Evolutionary conservation across 202 grass and related monocot genomes (phyloP).

Genomic region (Panicum hallii): DNA sequence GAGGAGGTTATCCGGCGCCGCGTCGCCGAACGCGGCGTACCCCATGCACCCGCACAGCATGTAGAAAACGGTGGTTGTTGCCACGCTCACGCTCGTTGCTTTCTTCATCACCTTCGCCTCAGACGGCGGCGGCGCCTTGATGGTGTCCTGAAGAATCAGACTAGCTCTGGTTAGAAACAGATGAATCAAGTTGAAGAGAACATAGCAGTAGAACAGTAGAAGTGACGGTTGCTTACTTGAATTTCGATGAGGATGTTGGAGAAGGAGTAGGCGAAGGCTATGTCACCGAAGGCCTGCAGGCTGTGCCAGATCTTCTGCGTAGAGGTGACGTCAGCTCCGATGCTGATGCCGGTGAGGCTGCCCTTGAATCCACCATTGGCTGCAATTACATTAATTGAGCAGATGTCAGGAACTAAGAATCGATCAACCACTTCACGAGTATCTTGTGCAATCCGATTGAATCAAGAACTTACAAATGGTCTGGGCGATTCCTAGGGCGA

Average conservation of each 20-base stretch:
- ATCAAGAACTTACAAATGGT: constrained; percentile 32
- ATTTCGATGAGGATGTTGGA: constrained; percentile 76
- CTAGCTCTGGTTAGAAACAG: not conserved
- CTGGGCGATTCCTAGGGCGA: constrained; percentile 55
- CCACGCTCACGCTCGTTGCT: constrained; percentile 59
- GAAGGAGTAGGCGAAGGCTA: constrained; percentile 81
- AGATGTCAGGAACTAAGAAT: not conserved
- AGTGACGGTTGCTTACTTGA: constrained; percentile 29
- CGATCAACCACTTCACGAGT: not conserved
- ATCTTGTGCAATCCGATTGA: no score
- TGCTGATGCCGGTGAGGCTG: constrained; percentile 48
- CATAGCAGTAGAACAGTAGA: not conserved
- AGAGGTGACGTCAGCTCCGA: constrained; percentile 44
- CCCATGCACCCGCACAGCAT: constrained; percentile 76
- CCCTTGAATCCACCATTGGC: constrained; percentile 49
- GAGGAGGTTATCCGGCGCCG: constrained; percentile 63
- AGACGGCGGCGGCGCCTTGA: constrained; percentile 64
- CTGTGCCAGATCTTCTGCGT: constrained; percentile 61
- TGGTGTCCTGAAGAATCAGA: constrained; percentile 56
- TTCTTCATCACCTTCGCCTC: constrained; percentile 80
- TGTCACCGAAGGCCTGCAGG: constrained; percentile 69
- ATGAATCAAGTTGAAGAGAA: not conserved
- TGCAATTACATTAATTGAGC: not conserved
- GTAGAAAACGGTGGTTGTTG: constrained; percentile 66
- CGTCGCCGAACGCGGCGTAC: constrained; percentile 70